Evolutionary conservation across 768 basidiomycete genomes (phyloP).

Genomic region (Agaricus subrufescens): DNA sequence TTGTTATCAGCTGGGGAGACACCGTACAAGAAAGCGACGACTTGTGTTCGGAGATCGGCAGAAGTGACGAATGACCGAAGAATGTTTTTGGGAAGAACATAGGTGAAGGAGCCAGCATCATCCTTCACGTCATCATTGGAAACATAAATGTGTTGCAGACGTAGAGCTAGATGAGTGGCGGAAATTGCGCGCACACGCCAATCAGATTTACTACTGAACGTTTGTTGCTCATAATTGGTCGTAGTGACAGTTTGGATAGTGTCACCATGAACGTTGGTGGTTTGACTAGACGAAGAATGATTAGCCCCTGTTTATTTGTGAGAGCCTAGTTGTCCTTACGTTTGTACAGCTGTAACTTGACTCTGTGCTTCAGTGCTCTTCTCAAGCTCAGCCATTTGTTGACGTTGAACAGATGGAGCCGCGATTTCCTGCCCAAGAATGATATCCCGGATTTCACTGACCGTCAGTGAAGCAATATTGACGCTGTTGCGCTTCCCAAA

Average conservation of each 20-base stretch:
- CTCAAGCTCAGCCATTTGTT: slow-evolving; percentile 99
- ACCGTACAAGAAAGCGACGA: slow-evolving; percentile 92
- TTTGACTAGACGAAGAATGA: slow-evolving; percentile 50
- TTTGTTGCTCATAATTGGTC: slow-evolving; percentile 95
- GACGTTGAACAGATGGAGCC: slow-evolving; percentile 91
- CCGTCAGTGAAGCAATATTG: slow-evolving; percentile 95
- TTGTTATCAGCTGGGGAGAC: slow-evolving; percentile 92
- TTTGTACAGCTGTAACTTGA: slow-evolving; percentile 95
- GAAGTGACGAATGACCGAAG: slow-evolving; percentile 90
- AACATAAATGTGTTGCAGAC: slow-evolving; percentile 97
- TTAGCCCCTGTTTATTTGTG: slow-evolving; percentile 1
- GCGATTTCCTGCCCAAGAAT: slow-evolving; percentile 99
- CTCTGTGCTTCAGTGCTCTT: slow-evolving; percentile 92
- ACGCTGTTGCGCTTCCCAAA: slow-evolving; percentile 99
- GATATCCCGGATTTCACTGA: slow-evolving; percentile 95
- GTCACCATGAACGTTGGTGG: slow-evolving; percentile 96
- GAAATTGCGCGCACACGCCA: slow-evolving; percentile 99
- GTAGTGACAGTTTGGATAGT: slow-evolving; percentile 94
- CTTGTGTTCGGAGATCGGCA: slow-evolving; percentile 93
- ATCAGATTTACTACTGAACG: slow-evolving; percentile 99
- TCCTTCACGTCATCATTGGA: slow-evolving; percentile 99
- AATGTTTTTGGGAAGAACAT: slow-evolving; percentile 96
- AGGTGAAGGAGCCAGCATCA: slow-evolving; percentile 91
- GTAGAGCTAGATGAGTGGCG: slow-evolving; percentile 91
- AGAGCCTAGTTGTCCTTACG: slow-evolving; percentile 36